Percentiles rank a stretch among this genome's conserved stretches.
Conservation (phyloP, 805 yeast species). For the Yamadazyma phyllophila region DNA sequence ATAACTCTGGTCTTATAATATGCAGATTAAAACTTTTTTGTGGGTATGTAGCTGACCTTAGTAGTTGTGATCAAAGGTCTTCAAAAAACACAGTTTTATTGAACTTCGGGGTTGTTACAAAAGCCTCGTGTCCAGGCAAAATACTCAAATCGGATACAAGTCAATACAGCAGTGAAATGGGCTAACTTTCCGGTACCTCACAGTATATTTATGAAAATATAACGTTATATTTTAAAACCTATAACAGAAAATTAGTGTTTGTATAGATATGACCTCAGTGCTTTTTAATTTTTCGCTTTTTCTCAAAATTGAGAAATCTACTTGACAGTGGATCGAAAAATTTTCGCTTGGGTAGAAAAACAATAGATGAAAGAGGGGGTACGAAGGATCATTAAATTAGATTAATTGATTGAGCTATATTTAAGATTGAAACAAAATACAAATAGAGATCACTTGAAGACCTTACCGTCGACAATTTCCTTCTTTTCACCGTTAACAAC, state of each 20-base stretch:
- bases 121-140: too few species aligned
- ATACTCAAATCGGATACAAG: too few species aligned
- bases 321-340: neutral
- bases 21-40: too few species aligned
- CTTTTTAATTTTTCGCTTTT: neutral
- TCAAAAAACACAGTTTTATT: neutral
- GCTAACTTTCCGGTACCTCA: too few species aligned
- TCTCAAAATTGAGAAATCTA: neutral
- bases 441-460: slow-evolving; percentile 64
- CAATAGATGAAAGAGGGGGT: neutral
- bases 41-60: too few species aligned
- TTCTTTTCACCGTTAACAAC: slow-evolving; percentile 70
- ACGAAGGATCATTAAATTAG: neutral
- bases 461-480: slow-evolving; percentile 97
- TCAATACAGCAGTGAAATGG: neutral
- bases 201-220: too few species aligned
- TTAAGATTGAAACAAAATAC: too few species aligned
- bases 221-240: too few species aligned
- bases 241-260: neutral
- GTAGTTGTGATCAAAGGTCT: neutral
- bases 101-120: neutral
- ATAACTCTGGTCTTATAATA: too few species aligned
- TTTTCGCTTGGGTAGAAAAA: neutral
- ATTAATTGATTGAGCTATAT: too few species aligned
- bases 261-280: neutral